Evolutionary conservation across 2,329 filamentous ascomycete species (phyloP).

Genomic region (Teratosphaeria zuluensis): DNA sequence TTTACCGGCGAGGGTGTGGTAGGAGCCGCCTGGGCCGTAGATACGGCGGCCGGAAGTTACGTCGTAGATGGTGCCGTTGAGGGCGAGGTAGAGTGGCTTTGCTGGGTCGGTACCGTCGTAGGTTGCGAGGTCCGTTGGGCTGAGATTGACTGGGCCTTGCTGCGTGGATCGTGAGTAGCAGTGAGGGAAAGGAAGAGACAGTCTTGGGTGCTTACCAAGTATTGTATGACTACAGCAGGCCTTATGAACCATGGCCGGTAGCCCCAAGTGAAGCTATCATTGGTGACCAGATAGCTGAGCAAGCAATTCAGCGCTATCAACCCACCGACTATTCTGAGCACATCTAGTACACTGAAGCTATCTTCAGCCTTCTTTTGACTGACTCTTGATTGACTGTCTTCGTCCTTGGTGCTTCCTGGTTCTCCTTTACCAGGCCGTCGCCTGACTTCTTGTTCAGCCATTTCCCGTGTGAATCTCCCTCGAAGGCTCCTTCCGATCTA

Average conservation of each 20-base stretch:
- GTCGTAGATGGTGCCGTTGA: conserved; percentile 82
- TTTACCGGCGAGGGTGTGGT: conserved; percentile 74
- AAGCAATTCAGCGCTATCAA: conserved; percentile 26
- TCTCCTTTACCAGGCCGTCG: background rate
- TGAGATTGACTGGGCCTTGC: conserved; percentile 57
- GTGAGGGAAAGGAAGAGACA: background rate
- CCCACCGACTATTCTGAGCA: conserved; percentile 26
- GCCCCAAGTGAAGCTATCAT: conserved; percentile 55
- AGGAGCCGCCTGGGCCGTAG: conserved; percentile 65
- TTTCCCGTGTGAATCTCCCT: background rate
- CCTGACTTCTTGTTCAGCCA: background rate
- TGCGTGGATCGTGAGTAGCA: conserved; percentile 15
- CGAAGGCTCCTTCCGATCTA: background rate
- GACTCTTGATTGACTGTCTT: background rate
- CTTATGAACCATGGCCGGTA: conserved; percentile 54
- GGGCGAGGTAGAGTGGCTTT: conserved; percentile 78
- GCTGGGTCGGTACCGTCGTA: conserved; percentile 69
- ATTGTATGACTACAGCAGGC: conserved; percentile 48
- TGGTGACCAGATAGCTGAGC: conserved; percentile 30
- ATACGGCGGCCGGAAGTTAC: conserved; percentile 50
- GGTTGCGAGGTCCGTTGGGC: conserved; percentile 58
- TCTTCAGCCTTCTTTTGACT: background rate
- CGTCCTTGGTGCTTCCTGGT: background rate
- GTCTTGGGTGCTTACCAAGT: conserved; percentile 41
- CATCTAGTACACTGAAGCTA: conserved; percentile 15